These are phyloP conservation scores for Microbotryum intermedium DNA, from an alignment of 1,284 basidiomycete species.

Conservation along the genomic window DNA sequence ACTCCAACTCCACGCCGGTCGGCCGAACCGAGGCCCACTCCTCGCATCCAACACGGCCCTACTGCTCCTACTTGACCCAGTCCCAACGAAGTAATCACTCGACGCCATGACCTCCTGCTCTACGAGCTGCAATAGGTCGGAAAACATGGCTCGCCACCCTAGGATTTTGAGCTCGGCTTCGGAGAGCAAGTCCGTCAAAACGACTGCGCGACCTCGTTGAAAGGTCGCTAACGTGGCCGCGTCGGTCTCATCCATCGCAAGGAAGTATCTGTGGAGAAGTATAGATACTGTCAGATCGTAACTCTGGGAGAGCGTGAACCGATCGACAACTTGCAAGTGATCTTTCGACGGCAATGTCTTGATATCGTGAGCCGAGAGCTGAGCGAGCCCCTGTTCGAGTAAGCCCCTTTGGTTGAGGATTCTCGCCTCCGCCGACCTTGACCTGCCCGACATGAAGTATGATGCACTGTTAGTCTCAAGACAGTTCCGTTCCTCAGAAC, in stretches of 20 bases:
- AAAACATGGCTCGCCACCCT: conserved; percentile 45
- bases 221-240: conserved; percentile 39
- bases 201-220: conserved; percentile 40
- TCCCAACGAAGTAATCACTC: conserved; percentile 45
- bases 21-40: neutral
- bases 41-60: conserved; percentile 44
- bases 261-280: conserved; percentile 40
- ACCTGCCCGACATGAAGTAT: no score
- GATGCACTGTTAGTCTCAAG: no score
- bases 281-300: no score
- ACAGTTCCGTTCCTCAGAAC: no score
- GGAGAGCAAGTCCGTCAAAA: conserved; percentile 45
- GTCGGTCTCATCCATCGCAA: conserved; percentile 48
- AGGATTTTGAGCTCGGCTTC: conserved; percentile 42
- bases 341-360: no score
- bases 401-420: no score
- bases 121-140: conserved; percentile 45
- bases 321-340: no score
- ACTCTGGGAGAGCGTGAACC: no score
- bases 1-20: conserved; percentile 1
- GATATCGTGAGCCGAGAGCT: no score
- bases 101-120: conserved; percentile 44
- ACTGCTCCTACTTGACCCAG: conserved; percentile 43
- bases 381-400: no score
- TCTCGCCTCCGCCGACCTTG: no score